Conservation (phyloP, 371 early-diverging fungal species). For the Chytridium lagenaria region DNA sequence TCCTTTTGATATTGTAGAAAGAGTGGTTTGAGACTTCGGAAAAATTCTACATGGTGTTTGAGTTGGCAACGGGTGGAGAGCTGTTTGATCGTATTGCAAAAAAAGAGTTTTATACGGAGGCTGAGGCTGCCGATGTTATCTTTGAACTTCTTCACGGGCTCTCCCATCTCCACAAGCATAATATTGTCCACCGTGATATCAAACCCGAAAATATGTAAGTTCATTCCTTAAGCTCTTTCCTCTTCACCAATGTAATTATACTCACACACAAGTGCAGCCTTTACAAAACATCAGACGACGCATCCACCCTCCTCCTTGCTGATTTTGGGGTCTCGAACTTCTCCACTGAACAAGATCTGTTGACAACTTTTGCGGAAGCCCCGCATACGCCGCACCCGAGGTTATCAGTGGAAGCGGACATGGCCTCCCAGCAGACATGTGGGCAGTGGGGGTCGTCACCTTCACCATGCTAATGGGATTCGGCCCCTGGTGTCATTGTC, state of each 20-base stretch:
- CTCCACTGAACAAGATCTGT: conserved; percentile 46
- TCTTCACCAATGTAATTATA: background rate
- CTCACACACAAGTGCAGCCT: no score
- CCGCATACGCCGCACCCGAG: conserved; percentile 55
- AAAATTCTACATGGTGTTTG: conserved; percentile 44
- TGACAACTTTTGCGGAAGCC: conserved; percentile 53
- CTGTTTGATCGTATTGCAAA: conserved; percentile 47
- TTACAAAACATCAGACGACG: conserved; percentile 49
- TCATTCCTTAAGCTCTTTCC: conserved; percentile 10
- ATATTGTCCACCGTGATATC: conserved; percentile 44
- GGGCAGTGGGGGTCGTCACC: conserved; percentile 64
- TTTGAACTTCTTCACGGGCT: conserved; percentile 39
- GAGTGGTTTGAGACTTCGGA: conserved; percentile 25
- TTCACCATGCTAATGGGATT: conserved; percentile 51
- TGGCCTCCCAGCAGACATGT: conserved; percentile 60
- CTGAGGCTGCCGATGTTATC: conserved; percentile 45
- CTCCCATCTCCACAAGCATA: conserved; percentile 31
- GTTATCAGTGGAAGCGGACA: conserved; percentile 50
- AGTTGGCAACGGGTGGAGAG: conserved; percentile 49
- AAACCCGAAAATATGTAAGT: conserved; percentile 44
- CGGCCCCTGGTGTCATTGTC: conserved; percentile 56
- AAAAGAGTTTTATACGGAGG: conserved; percentile 43
- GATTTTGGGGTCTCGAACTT: conserved; percentile 79
- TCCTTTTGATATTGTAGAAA: conserved; percentile 42
- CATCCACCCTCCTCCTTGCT: conserved; percentile 70